Conservation (phyloP, 208 protist genomes). For the Trypanosoma rangeli region DNA sequence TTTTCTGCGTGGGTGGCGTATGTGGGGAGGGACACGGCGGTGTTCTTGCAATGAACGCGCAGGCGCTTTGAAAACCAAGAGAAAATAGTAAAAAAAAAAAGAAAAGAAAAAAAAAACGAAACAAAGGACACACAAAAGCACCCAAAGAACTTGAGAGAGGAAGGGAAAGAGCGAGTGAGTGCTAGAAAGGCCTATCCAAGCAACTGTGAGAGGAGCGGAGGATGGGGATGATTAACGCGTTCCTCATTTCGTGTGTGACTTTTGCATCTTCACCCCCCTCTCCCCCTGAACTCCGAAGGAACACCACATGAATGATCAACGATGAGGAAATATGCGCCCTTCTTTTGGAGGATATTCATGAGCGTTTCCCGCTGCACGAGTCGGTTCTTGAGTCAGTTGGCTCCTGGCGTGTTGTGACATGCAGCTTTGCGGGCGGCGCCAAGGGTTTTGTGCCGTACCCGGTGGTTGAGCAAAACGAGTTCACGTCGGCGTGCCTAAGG, state of each 20-base stretch:
- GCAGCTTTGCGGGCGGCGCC: constrained; percentile 7
- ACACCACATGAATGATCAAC: constrained; percentile 16
- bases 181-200: neutral
- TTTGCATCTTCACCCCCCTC: constrained; percentile 2
- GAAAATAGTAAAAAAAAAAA: too few species aligned
- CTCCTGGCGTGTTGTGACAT: constrained; percentile 16
- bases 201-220: neutral
- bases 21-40: neutral
- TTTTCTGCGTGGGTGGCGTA: neutral
- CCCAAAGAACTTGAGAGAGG: neutral
- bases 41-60: neutral
- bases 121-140: neutral
- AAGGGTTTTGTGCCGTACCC: constrained; percentile 44
- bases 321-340: constrained; percentile 16
- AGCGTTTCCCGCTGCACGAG: constrained; percentile 46
- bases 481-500: constrained; percentile 20
- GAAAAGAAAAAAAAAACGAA: neutral
- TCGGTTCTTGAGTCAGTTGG: constrained; percentile 16
- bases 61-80: neutral
- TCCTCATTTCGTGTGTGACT: neutral
- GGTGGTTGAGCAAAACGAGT: constrained; percentile 21
- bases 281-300: neutral
- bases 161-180: neutral
- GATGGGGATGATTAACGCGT: neutral
- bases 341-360: constrained; percentile 34